Base-by-base conservation (phyloP, 148 eudicot species). In the Fallopia convolvulus region DNA sequence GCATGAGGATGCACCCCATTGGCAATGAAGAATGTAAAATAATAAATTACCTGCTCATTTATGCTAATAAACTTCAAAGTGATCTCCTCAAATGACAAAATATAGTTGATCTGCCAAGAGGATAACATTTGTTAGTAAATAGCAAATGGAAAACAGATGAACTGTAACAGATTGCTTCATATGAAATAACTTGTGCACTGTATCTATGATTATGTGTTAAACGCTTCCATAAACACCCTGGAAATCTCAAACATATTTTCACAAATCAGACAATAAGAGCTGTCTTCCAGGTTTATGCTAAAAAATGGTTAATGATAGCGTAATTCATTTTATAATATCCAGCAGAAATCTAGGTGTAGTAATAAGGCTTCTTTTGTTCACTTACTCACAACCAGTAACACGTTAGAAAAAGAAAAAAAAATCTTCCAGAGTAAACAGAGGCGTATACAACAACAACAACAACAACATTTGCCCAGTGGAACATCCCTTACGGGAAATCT, bases 1-100 rank as follows among this genome's bases (percentile, higher is more conserved):
- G n/a, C n/a, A n/a, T n/a, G n/a, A n/a, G n/a, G n/a, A n/a, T n/a
- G n/a, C n/a, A n/a, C n/a, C n/a, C n/a, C n/a, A 66, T 32, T 66
- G 18, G 72, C 42, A 66, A 68, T 41, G 3, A 39, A 68, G 21
- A 68, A 33, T 17, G 44, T 36, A 17, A 36, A 68, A 21, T 39
- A 15, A 39, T 26, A 65, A 14, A 40, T 79, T 80, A 93, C 99
- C 97, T 93, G 99, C 83, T 95, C 98, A 68, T 89, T 89, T 60
- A 85, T 87, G 80, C 91, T 90, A 73, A 95, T 93, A 79, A 95
- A 95, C 94, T 91, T 95, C 87, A 95, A 85, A 74, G 93, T 88
- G 89, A 93, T 91, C 86, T 95, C 99, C 83, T 95, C 99, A 82
- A 95, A 93, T 71, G 99, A 93, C 73, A 95, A 80, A 60, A 88